Conservation (phyloP, 176 grass and related monocot genomes). For the Poa annua region DNA sequence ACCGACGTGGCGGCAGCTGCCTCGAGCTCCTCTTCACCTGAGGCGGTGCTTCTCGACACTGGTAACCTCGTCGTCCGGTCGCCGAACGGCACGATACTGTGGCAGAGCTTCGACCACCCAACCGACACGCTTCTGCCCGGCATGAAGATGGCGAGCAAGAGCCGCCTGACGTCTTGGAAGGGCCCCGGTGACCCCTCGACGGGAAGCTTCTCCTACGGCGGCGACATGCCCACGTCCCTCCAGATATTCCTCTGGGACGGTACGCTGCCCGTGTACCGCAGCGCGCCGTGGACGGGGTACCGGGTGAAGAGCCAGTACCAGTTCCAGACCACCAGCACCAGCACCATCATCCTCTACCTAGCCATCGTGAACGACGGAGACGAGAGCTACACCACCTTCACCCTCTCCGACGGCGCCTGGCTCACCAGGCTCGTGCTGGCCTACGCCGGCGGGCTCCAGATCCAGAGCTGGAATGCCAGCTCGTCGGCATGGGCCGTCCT, state of each 20-base stretch:
- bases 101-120: conserved; percentile 50
- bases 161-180: conserved; percentile 33
- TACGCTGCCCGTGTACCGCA: conserved; percentile 1
- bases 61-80: conserved; percentile 51
- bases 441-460: conserved; percentile 19
- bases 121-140: conserved; percentile 22
- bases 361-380: neutral
- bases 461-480: conserved; percentile 30
- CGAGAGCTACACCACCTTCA: neutral
- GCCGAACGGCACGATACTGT: neutral
- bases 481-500: conserved; percentile 1
- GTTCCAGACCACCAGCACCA: neutral
- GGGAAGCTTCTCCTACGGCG: conserved; percentile 29
- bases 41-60: conserved; percentile 25
- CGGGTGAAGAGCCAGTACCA: neutral
- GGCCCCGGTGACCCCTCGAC: conserved; percentile 23
- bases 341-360: neutral
- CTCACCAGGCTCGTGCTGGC: conserved; percentile 18
- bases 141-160: conserved; percentile 23
- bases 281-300: conserved; percentile 46
- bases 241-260: conserved; percentile 21
- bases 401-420: conserved; percentile 31
- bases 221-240: neutral
- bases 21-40: neutral
- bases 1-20: neutral